Base-by-base conservation (phyloP, 1,284 basidiomycete species). In the Moniliella sp. region DNA sequence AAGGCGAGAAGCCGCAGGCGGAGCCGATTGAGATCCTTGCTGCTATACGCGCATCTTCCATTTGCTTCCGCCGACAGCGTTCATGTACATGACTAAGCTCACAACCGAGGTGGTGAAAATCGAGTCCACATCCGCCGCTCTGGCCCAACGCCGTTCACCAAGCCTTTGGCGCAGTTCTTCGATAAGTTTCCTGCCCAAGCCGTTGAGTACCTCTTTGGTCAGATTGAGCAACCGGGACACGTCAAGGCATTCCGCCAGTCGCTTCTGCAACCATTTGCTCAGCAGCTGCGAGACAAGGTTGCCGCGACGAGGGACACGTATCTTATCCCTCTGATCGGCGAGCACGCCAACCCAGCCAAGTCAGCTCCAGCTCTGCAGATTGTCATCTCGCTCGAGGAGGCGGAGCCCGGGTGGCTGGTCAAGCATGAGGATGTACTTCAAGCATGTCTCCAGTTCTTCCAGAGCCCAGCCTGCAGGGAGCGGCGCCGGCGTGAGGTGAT, bases 31-130 rank as follows among this genome's bases (percentile, higher is more conserved):
- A 77, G 32, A 83, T 93, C 48, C 74, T 99, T 43, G 82, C 88
- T 17, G 76, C 80, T 26, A 69, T 97, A 80, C 88, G 35, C 91
- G 94, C 50, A 83, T 99, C 40, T 97, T 97, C 66, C 83, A 93
- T 48, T 73, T 97, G 4, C 69, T 99, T 9, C 56, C 56, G 5
- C 75, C 82, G 7, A 75, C 83, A 0, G 91, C 91, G 15, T 81
- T 82, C 44, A 77, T 82, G 35, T 99, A 88, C 66, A 68, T 97
- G 28, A 75, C 81, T 48, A 73, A 75, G 33, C 73, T 99, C 17
- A 75, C 82, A 36, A 77, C 75, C 38, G 70, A 74, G 5, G 75
- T 97, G 31, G 83, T 93, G n/a, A 77, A 88, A 48, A 86, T 84
- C 4, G 91, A 99, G 64, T 69, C 76, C 1, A 76, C 45, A 74